These are phyloP conservation scores for Vitis riparia DNA, from an alignment of 164 flowering plant species.

Conservation along the genomic window DNA sequence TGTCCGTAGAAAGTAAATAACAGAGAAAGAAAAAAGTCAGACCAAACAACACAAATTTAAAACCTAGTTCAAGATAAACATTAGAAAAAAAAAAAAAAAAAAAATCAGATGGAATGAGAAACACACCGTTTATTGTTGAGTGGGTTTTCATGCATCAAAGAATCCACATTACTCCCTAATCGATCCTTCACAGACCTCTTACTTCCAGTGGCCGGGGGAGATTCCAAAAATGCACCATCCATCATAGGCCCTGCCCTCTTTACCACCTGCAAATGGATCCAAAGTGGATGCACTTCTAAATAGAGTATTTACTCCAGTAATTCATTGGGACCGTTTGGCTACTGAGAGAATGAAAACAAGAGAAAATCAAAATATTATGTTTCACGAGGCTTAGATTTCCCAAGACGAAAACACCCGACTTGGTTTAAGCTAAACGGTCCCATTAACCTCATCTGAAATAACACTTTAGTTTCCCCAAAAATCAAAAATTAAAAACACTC, in stretches of 20 bases:
- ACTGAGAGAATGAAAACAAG: background rate
- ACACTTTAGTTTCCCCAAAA: no score
- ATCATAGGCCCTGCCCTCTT: constrained; percentile 47
- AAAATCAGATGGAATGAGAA: background rate
- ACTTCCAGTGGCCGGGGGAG: constrained; percentile 35
- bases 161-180: constrained; percentile 54
- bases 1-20: background rate
- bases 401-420: background rate
- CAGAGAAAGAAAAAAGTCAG: background rate
- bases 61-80: no score
- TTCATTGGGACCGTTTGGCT: background rate
- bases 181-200: constrained; percentile 74
- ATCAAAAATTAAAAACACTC: no score
- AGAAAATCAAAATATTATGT: background rate
- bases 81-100: no score
- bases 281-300: background rate
- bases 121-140: constrained; percentile 48
- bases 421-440: no score
- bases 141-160: constrained; percentile 16
- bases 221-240: constrained; percentile 34
- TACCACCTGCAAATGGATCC: constrained; percentile 46
- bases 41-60: background rate
- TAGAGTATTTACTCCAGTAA: background rate
- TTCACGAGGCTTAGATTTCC: background rate
- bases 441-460: no score